Percentiles rank a stretch among this genome's conserved stretches.
These are phyloP conservation scores for Verticillium longisporum DNA, from an alignment of 2,329 filamentous ascomycete species.

Conservation along the genomic window DNA sequence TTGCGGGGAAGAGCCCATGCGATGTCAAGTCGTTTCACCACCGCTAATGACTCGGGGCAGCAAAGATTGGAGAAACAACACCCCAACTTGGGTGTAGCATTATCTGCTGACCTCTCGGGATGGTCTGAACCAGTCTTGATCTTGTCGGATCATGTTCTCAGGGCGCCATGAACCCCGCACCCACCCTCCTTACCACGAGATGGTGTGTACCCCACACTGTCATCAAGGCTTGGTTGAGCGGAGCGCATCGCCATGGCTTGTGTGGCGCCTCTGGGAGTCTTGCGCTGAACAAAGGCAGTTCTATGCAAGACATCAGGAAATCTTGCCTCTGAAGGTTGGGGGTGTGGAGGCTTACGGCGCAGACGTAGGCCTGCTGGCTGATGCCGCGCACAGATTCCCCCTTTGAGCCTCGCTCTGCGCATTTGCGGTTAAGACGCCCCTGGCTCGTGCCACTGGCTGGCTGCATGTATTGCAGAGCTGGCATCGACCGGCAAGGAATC, in stretches of 20 bases:
- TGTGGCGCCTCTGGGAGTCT: neutral
- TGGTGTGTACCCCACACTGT: neutral
- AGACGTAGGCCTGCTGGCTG: neutral
- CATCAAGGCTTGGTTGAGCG: neutral
- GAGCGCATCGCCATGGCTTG: neutral
- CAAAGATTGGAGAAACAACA: neutral
- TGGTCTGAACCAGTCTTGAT: neutral
- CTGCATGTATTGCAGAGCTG: neutral
- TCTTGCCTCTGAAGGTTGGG: neutral
- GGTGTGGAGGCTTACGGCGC: neutral
- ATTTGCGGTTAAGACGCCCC: neutral
- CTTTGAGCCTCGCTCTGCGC: neutral
- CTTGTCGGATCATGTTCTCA: no score
- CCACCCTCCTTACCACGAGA: neutral
- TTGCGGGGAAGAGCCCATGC: neutral
- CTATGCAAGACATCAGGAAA: conserved; percentile 1
- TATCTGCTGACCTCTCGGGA: neutral
- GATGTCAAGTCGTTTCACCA: neutral
- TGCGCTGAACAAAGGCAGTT: neutral
- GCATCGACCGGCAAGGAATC: neutral
- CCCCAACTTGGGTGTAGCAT: neutral
- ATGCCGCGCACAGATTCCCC: neutral
- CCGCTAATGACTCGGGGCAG: neutral
- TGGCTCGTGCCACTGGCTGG: neutral
- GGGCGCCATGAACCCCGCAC: neutral